Conservation (phyloP, 1,139 yeast genomes). For the Hyphopichia pseudoburtonii region DNA sequence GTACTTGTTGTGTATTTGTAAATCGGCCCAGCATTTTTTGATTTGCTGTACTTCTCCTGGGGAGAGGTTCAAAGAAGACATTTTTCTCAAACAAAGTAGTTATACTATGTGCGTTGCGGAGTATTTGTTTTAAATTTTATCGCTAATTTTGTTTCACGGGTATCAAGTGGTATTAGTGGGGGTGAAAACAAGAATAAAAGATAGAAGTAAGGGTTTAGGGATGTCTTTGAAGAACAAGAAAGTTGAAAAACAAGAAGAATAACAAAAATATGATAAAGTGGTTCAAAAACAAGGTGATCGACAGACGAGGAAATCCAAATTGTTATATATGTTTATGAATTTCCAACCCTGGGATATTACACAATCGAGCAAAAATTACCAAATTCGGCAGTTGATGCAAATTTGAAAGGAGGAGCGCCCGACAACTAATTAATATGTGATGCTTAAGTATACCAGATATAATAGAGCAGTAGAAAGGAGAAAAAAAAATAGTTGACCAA, state of each 20-base stretch:
- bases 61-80: conserved; percentile 3
- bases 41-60: conserved; percentile 9
- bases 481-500: no score
- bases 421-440: no score
- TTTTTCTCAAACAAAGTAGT: background rate
- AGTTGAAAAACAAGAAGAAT: background rate
- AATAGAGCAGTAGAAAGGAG: no score
- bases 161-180: no score
- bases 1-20: conserved; percentile 28
- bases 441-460: no score
- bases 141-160: no score
- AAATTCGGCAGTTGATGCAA: background rate
- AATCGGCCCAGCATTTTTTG: conserved; percentile 33
- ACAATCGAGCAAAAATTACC: no score
- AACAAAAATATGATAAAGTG: background rate
- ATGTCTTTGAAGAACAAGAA: background rate
- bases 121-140: no score
- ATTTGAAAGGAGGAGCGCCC: no score
- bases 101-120: background rate
- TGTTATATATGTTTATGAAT: background rate
- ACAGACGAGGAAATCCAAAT: conserved; percentile 1
- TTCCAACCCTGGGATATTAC: background rate
- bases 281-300: background rate
- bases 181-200: no score
- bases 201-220: no score